Conservation (phyloP, 1,284 basidiomycete genomes). For the Malassezia nana region DNA sequence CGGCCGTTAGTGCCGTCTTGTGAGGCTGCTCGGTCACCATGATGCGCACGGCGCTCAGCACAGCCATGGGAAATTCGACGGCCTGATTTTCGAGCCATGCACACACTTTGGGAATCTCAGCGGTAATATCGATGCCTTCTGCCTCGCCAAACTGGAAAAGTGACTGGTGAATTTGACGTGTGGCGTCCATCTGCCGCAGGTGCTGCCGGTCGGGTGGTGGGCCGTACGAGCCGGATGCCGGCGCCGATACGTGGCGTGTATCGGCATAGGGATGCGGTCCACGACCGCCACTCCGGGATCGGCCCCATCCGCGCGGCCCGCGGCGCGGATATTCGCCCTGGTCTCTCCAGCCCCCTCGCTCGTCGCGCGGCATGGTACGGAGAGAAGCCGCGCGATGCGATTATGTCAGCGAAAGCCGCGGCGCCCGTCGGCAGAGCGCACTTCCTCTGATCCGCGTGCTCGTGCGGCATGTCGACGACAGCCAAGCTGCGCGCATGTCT, state of each 20-base stretch:
- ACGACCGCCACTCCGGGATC: neutral
- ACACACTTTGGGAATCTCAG: conserved; percentile 32
- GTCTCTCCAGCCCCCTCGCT: conserved; percentile 2
- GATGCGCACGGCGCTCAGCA: conserved; percentile 29
- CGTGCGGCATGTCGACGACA: conserved; percentile 21
- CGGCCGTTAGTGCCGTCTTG: conserved; percentile 33
- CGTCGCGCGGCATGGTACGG: conserved; percentile 2
- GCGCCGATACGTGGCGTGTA: conserved; percentile 4
- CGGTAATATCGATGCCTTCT: conserved; percentile 28
- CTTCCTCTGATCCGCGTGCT: neutral
- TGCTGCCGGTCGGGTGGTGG: conserved; percentile 12
- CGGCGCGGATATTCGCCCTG: neutral
- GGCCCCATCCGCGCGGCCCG: conserved; percentile 5
- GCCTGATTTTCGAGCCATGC: conserved; percentile 35
- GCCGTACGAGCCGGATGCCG: neutral
- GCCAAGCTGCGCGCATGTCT: conserved; percentile 73
- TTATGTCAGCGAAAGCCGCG: neutral
- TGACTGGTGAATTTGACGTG: conserved; percentile 22
- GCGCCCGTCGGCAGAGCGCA: neutral
- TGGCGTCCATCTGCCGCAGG: conserved; percentile 24
- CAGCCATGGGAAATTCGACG: conserved; percentile 21
- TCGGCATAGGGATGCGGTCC: conserved; percentile 5
- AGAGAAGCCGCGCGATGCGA: neutral
- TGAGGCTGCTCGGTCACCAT: conserved; percentile 40
- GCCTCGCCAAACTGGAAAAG: conserved; percentile 34